These are phyloP conservation scores for Pichia insulana DNA, from an alignment of 805 yeast genomes.

Conservation along the genomic window DNA sequence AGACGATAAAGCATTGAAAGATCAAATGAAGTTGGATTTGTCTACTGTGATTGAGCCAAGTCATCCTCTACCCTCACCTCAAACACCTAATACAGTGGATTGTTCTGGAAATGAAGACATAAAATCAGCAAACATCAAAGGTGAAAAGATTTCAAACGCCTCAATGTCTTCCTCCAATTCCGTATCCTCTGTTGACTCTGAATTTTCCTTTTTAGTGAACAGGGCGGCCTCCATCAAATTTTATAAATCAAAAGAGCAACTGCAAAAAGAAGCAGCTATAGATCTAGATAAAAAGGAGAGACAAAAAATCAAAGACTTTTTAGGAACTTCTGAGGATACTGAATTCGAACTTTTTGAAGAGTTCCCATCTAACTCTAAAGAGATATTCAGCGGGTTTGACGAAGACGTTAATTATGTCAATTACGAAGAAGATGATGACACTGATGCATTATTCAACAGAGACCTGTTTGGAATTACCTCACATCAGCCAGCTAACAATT, in stretches of 20 bases:
- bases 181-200: constrained; percentile 6
- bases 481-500: constrained; percentile 28
- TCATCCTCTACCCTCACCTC: constrained; percentile 7
- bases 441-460: constrained; percentile 31
- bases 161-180: constrained; percentile 19
- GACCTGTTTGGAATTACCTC: constrained; percentile 23
- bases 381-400: constrained; percentile 3
- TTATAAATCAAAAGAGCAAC: constrained; percentile 28
- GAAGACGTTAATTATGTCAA: constrained; percentile 15
- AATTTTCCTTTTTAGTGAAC: constrained; percentile 25
- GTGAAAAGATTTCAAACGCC: constrained; percentile 7
- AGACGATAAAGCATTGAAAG: neutral
- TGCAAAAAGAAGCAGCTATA: constrained; percentile 20
- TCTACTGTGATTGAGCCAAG: constrained; percentile 1
- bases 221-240: constrained; percentile 31
- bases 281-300: constrained; percentile 8
- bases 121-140: neutral
- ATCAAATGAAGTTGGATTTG: neutral
- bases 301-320: constrained; percentile 4
- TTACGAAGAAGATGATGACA: constrained; percentile 28
- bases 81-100: neutral
- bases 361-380: neutral
- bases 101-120: neutral
- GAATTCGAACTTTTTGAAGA: constrained; percentile 22
- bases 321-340: constrained; percentile 12